Evolutionary conservation across 352 stramenopile species (phyloP), one percentile per base, ranked within the genome.

Genomic region (Phytophthora agathidicida): DNA sequence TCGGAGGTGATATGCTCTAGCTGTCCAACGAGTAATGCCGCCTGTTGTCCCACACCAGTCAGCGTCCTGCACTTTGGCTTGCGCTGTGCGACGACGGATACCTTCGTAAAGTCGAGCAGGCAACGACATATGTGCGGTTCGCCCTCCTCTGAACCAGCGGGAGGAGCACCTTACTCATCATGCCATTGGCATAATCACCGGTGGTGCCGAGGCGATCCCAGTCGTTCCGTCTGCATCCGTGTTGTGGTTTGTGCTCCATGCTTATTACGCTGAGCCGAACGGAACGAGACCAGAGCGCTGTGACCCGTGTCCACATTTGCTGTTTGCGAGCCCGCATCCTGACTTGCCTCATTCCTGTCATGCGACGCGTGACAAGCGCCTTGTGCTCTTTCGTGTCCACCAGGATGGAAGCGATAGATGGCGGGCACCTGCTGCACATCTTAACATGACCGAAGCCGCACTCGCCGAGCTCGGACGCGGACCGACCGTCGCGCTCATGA

Each of bases 381-480:
- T 30, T 48, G 43, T 50, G 24, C 24, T 48, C 9, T 10, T n/a
- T 27, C 59, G 47, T 71, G 61, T 71, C 61, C 61, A 71, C 47
- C 10, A 62, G 26, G 47, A 30, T 9, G 27, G 32, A 38, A 51
- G 26, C 43, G 33, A 32, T 26, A 7, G 23, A 46, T 52, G 33
- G 11, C 8, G 7, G 36, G 47, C 54, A 66, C 47, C 35, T 39
- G 56, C 30, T 66, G 55, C 55, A 71, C 17, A 71, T 66, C 55
- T 20, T 36, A 71, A 71, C 55, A 71, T 71, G 61, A 71, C 61
- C 13, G 55, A 71, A 61, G 39, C 61, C 33, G 55, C 55, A 58
- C 47, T 56, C 52, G 36, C 55, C 26, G 27, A 54, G 43, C 38
- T 33, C 13, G 37, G n/a, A 41, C 53, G 3, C 32, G 52, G 28